Evolutionary conservation across 169 alveolate genomes (phyloP), one percentile per base, ranked within the genome.

Genomic region (Babesia sp.): DNA sequence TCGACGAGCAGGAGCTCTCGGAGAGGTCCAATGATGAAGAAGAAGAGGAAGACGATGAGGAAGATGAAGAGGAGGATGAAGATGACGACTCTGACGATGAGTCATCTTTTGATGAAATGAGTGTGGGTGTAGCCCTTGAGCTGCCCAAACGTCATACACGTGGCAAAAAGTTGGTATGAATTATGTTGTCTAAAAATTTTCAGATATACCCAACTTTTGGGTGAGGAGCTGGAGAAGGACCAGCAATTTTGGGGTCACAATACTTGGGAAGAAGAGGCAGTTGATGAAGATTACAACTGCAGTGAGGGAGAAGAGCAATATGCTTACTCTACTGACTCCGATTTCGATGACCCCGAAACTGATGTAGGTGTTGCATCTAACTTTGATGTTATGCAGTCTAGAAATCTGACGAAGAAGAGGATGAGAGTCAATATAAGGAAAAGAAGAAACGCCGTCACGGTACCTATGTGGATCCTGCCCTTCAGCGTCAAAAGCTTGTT

Each of bases 241-340:
- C 90, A 83, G 71, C 87, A 76, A 44, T 92, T 92, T 58, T 92
- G 96, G 96, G 89, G 90, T 33, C 93, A 92, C 66, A 63, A 76
- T 37, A 92, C 94, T 5, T 92, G 96, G 96, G 93, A 82, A 31
- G 96, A 92, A 64, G 96, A 92, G 64, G 92, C 79, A 39, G 90
- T 78, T 9, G 96, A 92, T 53, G 94, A 82, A 64, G 96, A 92
- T 46, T 92, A 92, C 86, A 90, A 86, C 51, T 85, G 93, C 85
- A 85, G 92, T 41, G 96, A 91, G 59, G 96, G 93, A 5, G 96
- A 91, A 66, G 95, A 85, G 42, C 91, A 81, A 58, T 91, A 91
- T 72, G 89, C 73, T 34, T 92, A 87, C 78, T 56, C 85, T 20
- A 85, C 92, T n/a, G 94, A 87, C 34, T 89, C 95, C 24, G 95